These are phyloP conservation scores for Chrysanthemum seticuspe DNA, from an alignment of 129 eudicot genomes.

Conservation along the genomic window DNA sequence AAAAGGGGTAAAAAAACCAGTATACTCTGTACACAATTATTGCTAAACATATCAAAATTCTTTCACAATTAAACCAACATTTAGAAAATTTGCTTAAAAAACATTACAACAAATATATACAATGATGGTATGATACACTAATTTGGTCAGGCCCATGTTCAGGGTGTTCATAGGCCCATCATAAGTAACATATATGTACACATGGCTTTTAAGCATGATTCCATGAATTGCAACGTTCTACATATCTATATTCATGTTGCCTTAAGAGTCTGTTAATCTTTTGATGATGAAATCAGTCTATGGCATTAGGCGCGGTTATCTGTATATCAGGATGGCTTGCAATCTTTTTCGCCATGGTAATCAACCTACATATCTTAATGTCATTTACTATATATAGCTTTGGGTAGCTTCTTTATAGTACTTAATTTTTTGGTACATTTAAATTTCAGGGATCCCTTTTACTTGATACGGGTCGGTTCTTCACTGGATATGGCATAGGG, in stretches of 20 bases:
- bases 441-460: conserved; percentile 52
- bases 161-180: no score
- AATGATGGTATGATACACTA: background rate
- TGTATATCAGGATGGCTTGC: conserved; percentile 89
- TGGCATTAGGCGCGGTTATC: conserved; percentile 66
- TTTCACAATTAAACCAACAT: background rate
- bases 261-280: background rate
- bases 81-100: background rate
- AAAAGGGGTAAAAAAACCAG: conserved; percentile 60
- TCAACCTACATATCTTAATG: background rate
- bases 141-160: no score
- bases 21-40: background rate
- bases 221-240: conserved; percentile 1
- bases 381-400: background rate
- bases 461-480: conserved; percentile 74
- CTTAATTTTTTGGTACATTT: conserved; percentile 17
- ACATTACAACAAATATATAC: no score
- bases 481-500: conserved; percentile 85
- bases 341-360: conserved; percentile 63
- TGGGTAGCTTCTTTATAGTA: background rate
- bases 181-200: background rate
- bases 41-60: background rate
- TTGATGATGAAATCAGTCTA: conserved; percentile 52
- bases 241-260: background rate
- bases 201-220: conserved; percentile 15